phyloP scores from a whole-genome alignment of 106 monocot species.

The Phalaenopsis equestris region DNA sequence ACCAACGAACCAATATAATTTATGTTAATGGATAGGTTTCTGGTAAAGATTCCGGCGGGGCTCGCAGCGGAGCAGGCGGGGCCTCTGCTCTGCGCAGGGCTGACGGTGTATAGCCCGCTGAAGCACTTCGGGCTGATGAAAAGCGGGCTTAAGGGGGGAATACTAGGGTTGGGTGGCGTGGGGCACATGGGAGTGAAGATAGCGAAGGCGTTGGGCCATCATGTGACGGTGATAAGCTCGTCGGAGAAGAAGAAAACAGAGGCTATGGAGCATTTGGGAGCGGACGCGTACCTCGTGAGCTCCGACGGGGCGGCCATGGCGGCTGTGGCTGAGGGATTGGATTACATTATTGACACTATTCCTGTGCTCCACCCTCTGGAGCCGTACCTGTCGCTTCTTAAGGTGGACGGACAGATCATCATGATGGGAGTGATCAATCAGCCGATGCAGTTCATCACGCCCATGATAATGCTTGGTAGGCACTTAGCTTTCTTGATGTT shows the following conservation, averaged over 20 bases:
- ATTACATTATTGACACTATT: slow-evolving; percentile 94
- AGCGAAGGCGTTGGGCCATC: slow-evolving; percentile 95
- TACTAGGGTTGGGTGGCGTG: slow-evolving; percentile 91
- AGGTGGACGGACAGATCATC: slow-evolving; percentile 64
- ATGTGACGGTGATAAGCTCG: slow-evolving; percentile 95
- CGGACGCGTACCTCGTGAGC: slow-evolving; percentile 82
- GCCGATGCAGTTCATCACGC: slow-evolving; percentile 73
- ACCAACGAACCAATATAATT: background rate
- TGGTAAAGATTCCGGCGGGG: slow-evolving; percentile 74
- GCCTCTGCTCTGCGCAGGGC: slow-evolving; percentile 88
- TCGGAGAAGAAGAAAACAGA: slow-evolving; percentile 71
- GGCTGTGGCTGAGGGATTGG: slow-evolving; percentile 34
- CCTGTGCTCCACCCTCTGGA: slow-evolving; percentile 80
- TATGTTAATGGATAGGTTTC: slow-evolving; percentile 37
- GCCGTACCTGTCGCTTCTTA: slow-evolving; percentile 75
- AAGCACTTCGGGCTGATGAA: slow-evolving; percentile 52
- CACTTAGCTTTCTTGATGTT: too few species aligned
- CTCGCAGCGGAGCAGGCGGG: slow-evolving; percentile 85
- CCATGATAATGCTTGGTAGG: slow-evolving; percentile 63
- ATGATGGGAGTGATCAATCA: slow-evolving; percentile 77
- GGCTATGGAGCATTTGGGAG: slow-evolving; percentile 72
- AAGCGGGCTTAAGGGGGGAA: slow-evolving; percentile 49
- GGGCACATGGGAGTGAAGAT: slow-evolving; percentile 97
- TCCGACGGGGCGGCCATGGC: slow-evolving; percentile 52
- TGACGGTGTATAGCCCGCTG: slow-evolving; percentile 94